Evolutionary conservation across 495 filamentous ascomycete species (phyloP).

Genomic region (Tuber aestivum): DNA sequence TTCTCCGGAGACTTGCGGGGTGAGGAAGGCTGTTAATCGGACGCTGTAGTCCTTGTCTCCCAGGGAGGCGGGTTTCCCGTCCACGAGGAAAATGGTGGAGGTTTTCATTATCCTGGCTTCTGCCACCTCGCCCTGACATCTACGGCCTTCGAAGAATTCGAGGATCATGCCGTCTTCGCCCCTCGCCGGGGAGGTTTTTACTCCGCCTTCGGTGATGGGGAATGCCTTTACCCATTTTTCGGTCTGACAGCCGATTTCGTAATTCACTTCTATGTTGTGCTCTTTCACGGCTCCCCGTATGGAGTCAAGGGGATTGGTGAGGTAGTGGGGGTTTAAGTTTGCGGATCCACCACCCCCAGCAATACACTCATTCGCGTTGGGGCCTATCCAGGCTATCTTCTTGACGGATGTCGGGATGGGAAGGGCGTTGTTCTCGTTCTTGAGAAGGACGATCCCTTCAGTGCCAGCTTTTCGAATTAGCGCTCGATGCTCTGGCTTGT

Average conservation of each 20-base stretch:
- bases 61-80: slow-evolving; percentile 53
- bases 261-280: slow-evolving; percentile 45
- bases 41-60: slow-evolving; percentile 56
- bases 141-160: slow-evolving; percentile 57
- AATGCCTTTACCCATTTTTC: slow-evolving; percentile 60
- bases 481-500: slow-evolving; percentile 49
- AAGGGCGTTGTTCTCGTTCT: slow-evolving; percentile 59
- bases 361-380: slow-evolving; percentile 69
- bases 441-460: slow-evolving; percentile 56
- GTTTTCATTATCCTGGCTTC: slow-evolving; percentile 51
- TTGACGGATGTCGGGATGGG: slow-evolving; percentile 59
- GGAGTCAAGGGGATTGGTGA: slow-evolving; percentile 54
- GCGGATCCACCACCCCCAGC: slow-evolving; percentile 77
- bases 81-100: slow-evolving; percentile 62
- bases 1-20: slow-evolving; percentile 51
- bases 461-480: slow-evolving; percentile 52
- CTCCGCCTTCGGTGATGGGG: slow-evolving; percentile 47
- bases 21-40: slow-evolving; percentile 52
- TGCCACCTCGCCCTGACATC: slow-evolving; percentile 52
- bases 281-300: slow-evolving; percentile 46
- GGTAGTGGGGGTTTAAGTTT: slow-evolving; percentile 71
- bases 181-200: slow-evolving; percentile 45
- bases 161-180: slow-evolving; percentile 55
- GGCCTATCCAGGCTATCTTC: slow-evolving; percentile 69
- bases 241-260: slow-evolving; percentile 54